Base-by-base conservation (phyloP, 2,329 filamentous ascomycete genomes). In the Trichocomaceae sp. region DNA sequence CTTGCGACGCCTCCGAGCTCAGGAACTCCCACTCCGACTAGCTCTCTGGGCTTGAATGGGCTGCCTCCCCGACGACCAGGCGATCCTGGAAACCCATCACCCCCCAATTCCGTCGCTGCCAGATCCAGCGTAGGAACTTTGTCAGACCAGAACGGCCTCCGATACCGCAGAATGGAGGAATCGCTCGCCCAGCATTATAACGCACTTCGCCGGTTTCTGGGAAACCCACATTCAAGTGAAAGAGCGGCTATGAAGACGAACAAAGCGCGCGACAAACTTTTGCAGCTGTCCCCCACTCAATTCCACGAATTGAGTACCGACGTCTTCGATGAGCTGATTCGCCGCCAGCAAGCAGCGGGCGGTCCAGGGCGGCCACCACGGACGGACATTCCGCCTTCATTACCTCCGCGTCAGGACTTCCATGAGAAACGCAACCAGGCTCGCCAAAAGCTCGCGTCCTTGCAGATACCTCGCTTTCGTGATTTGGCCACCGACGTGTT, bases 251-350 rank as follows among this genome's bases (percentile, higher is more conserved):
- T 83, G 49, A 86, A 85, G 50, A 85, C 89, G 26, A 96, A 95
- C 73, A 87, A 91, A 72, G 93, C 93, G 54, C 86, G 91, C 66
- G 93, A 97, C 73, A 99, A 99, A 78, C 80, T 97, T 55, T 79
- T 96, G 57, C 84, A 92, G 57, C 80, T 99, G 50, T 96, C 91
- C 0, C 79, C 87, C 1, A 89, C 95, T 26, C 93, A 99, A 71
- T 97, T 99, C 71, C 90, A 95, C 72, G 93, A 99, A 75, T 81
- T 99, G 59, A 96, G 91, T 73, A 97, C 92, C 56, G 93, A 99
- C 74, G 92, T 99, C 41, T 97, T 88, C 73, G 93, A 99, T 72
- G 93, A 99, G 74, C 79, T 97, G 61, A 79, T 95, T 62, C 86
- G 93, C 57, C 84, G 93, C 60, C 91, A 97, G 71, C 82, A 87